Percentiles rank a stretch among this genome's conserved stretches.
These are phyloP conservation scores for Chaetomium tenue DNA, from an alignment of 495 filamentous ascomycete genomes.

Conservation along the genomic window DNA sequence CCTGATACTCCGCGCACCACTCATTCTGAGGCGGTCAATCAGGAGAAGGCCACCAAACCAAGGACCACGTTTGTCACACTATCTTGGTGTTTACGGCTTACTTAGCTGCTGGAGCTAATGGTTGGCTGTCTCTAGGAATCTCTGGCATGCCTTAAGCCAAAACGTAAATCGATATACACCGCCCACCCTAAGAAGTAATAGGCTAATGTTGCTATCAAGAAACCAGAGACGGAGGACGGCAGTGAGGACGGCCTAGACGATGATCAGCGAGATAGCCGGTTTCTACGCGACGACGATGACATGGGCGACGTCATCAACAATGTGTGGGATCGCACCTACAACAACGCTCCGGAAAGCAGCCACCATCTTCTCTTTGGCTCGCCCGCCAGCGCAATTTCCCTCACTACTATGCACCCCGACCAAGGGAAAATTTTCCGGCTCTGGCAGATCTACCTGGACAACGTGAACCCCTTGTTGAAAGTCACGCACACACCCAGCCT, in stretches of 20 bases:
- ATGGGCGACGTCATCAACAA: constrained; percentile 34
- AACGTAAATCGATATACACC: constrained; percentile 39
- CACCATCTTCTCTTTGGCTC: constrained; percentile 54
- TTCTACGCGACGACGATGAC: background rate
- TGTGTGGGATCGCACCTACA: constrained; percentile 43
- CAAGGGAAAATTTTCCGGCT: constrained; percentile 45
- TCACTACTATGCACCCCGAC: constrained; percentile 50
- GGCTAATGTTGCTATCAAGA: background rate
- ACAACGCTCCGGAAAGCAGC: constrained; percentile 29
- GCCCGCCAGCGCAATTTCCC: constrained; percentile 38
- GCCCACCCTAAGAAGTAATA: background rate
- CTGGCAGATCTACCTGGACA: constrained; percentile 56
- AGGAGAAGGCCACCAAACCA: background rate
- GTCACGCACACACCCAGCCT: constrained; percentile 52
- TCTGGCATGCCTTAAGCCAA: constrained; percentile 49
- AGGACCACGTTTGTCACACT: background rate
- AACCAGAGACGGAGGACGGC: constrained; percentile 17
- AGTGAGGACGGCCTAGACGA: constrained; percentile 34
- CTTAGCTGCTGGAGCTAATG: background rate
- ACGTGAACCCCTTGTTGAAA: constrained; percentile 55
- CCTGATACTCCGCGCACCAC: background rate
- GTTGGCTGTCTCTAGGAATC: constrained; percentile 34
- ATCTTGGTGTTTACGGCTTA: background rate
- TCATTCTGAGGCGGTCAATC: background rate
- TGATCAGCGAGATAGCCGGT: constrained; percentile 35